phyloP scores from a whole-genome alignment of 2,329 filamentous ascomycete genomes.

The Pseudopithomyces maydicus region DNA sequence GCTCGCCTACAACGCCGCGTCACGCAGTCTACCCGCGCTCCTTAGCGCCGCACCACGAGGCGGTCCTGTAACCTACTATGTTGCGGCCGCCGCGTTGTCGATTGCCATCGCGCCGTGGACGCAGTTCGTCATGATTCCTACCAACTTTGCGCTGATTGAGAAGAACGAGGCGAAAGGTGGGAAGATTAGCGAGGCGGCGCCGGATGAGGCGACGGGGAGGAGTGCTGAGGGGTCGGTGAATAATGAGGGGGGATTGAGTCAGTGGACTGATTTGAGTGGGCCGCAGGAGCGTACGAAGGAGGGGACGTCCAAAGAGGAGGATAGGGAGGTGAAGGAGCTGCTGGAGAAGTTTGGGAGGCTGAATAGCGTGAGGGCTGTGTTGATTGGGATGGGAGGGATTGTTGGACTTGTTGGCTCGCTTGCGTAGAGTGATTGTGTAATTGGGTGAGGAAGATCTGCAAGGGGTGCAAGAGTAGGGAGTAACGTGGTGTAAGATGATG shows the following conservation, averaged over 20 bases:
- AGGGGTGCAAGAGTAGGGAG: too few species aligned
- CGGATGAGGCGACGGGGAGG: slow-evolving; percentile 5
- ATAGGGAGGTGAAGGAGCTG: slow-evolving; percentile 22
- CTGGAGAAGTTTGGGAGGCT: slow-evolving; percentile 26
- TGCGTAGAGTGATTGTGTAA: slow-evolving; percentile 4
- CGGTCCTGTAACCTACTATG: slow-evolving; percentile 14
- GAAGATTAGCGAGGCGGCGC: slow-evolving; percentile 13
- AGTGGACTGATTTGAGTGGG: slow-evolving; percentile 33
- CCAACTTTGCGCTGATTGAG: slow-evolving; percentile 28
- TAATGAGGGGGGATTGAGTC: slow-evolving; percentile 27
- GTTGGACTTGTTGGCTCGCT: slow-evolving; percentile 25
- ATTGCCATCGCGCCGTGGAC: slow-evolving; percentile 28
- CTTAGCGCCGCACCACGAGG: slow-evolving; percentile 8
- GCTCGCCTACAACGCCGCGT: slow-evolving; percentile 22
- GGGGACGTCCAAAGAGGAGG: slow-evolving; percentile 19
- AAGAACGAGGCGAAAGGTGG: slow-evolving; percentile 29
- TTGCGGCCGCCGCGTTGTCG: slow-evolving; percentile 20
- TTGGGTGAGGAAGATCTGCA: neutral
- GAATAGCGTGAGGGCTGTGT: slow-evolving; percentile 27
- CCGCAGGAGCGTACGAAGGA: slow-evolving; percentile 23
- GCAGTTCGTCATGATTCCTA: slow-evolving; percentile 22
- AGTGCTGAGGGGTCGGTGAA: slow-evolving; percentile 26
- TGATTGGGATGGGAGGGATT: slow-evolving; percentile 31
- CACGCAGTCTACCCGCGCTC: neutral
- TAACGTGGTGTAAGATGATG: too few species aligned